These are phyloP conservation scores for Podila minutissima DNA, from an alignment of 192 early-diverging fungal genomes.

Conservation along the genomic window DNA sequence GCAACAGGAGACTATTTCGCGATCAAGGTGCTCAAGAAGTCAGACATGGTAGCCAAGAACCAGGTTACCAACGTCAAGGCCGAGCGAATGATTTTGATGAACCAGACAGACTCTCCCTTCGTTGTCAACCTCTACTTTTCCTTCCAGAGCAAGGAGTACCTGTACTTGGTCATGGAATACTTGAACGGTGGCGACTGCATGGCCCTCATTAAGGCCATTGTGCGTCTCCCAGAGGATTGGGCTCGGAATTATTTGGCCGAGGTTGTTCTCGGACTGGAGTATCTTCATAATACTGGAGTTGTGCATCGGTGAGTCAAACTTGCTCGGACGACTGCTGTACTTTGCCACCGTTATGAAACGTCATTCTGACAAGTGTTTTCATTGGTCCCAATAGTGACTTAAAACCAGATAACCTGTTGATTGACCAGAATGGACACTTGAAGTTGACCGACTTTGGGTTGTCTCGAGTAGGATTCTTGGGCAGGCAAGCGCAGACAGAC, in stretches of 20 bases:
- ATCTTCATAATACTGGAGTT: slow-evolving; percentile 80
- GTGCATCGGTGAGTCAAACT: slow-evolving; percentile 75
- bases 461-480: slow-evolving; percentile 84
- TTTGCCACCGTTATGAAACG: background rate
- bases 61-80: slow-evolving; percentile 92
- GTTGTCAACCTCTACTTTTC: slow-evolving; percentile 87
- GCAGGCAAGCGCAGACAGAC: slow-evolving; percentile 73
- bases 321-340: no score
- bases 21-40: slow-evolving; percentile 87
- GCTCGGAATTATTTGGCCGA: slow-evolving; percentile 87
- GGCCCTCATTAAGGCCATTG: slow-evolving; percentile 80
- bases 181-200: slow-evolving; percentile 91
- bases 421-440: slow-evolving; percentile 85
- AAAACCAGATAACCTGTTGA: slow-evolving; percentile 89
- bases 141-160: slow-evolving; percentile 85
- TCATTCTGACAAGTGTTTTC: slow-evolving; percentile 23
- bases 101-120: slow-evolving; percentile 84
- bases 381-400: slow-evolving; percentile 70
- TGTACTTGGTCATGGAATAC: slow-evolving; percentile 91
- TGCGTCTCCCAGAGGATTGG: slow-evolving; percentile 82
- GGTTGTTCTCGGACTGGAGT: slow-evolving; percentile 82
- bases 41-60: slow-evolving; percentile 93
- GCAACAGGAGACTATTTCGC: slow-evolving; percentile 89
- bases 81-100: slow-evolving; percentile 87
- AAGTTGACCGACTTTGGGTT: slow-evolving; percentile 93